Base-by-base conservation (phyloP, 1,284 basidiomycete genomes). In the Anthracocystis walkeri region DNA sequence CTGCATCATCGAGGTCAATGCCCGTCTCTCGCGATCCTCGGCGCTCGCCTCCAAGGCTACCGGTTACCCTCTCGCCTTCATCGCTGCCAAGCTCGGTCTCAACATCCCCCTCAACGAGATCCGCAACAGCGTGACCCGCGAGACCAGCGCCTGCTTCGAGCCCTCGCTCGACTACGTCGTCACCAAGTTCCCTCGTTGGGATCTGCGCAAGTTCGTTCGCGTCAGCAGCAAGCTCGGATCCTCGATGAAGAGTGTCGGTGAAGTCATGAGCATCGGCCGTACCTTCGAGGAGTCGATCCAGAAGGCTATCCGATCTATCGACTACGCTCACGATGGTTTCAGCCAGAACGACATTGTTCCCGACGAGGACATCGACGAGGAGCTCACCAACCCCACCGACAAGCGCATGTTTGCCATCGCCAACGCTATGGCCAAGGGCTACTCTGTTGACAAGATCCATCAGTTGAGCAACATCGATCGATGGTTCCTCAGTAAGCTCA, bases 1-100 rank as follows among this genome's bases (percentile, higher is more conserved):
- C 87, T 98, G 95, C 86, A 97, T 99, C 84, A 98, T 99, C 86
- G 96, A 99, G 88, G 96, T 98, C 85, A 98, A 99, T 84, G 97
- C 96, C n/a, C 94, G 96, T 88, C 90, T 99, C 18, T 98, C 96
- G 16, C 92, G 97, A 80, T 98, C 96, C 2, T 98, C 96, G 42
- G 96, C 97, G 6, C 90, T 99, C 38, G 96, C 97, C 18, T 98
- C 95, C 61, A 99, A 99, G 87, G 96, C 97, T 0, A 99, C 96
- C 18, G 96, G 97, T 18, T 99, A 98, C 86, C 97, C 96, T 4
- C 89, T 99, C 50, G 96, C 97, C 4, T 99, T 97, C 88, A 98
- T 97, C 79, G 96, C 96, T 33, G 97, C 96, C 49, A 98, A 99
- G 87, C 90, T 98, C 50, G 96, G 95, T 85, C 91, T 99, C 58